Percentiles rank a stretch among this genome's conserved stretches.
phyloP scores from a whole-genome alignment of 2,329 filamentous ascomycete genomes.

The Phaeosphaeria sp. region DNA sequence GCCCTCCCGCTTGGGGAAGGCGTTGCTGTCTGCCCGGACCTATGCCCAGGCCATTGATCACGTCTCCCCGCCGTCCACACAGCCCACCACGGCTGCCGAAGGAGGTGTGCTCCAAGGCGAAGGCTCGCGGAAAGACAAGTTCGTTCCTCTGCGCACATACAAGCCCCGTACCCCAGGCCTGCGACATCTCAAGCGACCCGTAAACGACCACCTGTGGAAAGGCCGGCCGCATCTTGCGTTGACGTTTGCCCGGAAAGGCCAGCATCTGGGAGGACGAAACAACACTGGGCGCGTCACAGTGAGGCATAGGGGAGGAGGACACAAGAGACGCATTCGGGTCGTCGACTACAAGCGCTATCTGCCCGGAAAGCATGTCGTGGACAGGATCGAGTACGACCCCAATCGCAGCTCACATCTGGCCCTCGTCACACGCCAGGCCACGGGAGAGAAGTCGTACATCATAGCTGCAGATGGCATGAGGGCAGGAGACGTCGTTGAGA shows the following conservation, averaged over 20 bases:
- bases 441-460: conserved; percentile 83
- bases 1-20: conserved; percentile 57
- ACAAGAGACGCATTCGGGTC: conserved; percentile 87
- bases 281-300: conserved; percentile 85
- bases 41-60: conserved; percentile 57
- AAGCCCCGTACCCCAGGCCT: conserved; percentile 92
- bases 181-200: conserved; percentile 86
- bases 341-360: conserved; percentile 85
- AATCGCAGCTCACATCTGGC: conserved; percentile 93
- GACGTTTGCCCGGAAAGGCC: conserved; percentile 91
- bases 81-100: conserved; percentile 43
- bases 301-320: conserved; percentile 89
- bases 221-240: conserved; percentile 81
- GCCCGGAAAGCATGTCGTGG: conserved; percentile 84
- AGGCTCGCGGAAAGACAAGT: conserved; percentile 40
- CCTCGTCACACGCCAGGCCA: conserved; percentile 76
- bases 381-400: conserved; percentile 95
- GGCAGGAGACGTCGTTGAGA: conserved; percentile 89
- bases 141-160: conserved; percentile 75
- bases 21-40: conserved; percentile 55
- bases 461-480: conserved; percentile 94
- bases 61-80: conserved; percentile 35
- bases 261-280: conserved; percentile 91
- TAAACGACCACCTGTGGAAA: conserved; percentile 98
- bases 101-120: conserved; percentile 27